These are phyloP conservation scores for Cyberlindnera xylosilytica DNA, from an alignment of 805 yeast genomes.

Conservation along the genomic window DNA sequence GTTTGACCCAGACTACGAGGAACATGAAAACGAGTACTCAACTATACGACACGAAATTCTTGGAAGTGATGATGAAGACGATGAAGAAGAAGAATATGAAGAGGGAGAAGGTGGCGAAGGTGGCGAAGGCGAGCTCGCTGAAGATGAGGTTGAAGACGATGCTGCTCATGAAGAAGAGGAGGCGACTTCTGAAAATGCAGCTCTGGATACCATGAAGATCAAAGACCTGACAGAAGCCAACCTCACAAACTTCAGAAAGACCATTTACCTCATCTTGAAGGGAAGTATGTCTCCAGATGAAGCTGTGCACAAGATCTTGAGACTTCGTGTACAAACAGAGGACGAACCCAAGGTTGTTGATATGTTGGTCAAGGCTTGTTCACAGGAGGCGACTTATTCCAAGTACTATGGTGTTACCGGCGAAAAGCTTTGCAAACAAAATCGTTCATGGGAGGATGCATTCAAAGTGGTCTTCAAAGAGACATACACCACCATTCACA, in stretches of 20 bases:
- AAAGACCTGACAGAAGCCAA: constrained; percentile 70
- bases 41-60: constrained; percentile 26
- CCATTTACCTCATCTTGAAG: constrained; percentile 78
- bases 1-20: constrained; percentile 48
- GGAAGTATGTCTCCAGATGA: constrained; percentile 91
- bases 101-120: background rate
- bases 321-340: constrained; percentile 39
- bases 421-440: constrained; percentile 54
- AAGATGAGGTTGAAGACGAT: constrained; percentile 28
- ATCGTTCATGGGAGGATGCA: constrained; percentile 52
- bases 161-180: constrained; percentile 34
- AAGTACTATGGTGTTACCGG: constrained; percentile 80
- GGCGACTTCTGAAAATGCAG: constrained; percentile 24
- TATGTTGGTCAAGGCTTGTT: constrained; percentile 74
- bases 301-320: constrained; percentile 81
- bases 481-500: constrained; percentile 57
- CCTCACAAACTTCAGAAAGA: constrained; percentile 63
- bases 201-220: constrained; percentile 25
- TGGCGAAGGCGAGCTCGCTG: background rate
- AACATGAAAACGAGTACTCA: constrained; percentile 47
- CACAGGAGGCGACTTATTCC: constrained; percentile 83
- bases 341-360: constrained; percentile 58
- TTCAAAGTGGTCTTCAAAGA: constrained; percentile 52
- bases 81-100: constrained; percentile 33
- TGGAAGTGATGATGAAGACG: constrained; percentile 41